Evolutionary conservation across 345 rosid species (phyloP).

Genomic region (Combretum micranthum): DNA sequence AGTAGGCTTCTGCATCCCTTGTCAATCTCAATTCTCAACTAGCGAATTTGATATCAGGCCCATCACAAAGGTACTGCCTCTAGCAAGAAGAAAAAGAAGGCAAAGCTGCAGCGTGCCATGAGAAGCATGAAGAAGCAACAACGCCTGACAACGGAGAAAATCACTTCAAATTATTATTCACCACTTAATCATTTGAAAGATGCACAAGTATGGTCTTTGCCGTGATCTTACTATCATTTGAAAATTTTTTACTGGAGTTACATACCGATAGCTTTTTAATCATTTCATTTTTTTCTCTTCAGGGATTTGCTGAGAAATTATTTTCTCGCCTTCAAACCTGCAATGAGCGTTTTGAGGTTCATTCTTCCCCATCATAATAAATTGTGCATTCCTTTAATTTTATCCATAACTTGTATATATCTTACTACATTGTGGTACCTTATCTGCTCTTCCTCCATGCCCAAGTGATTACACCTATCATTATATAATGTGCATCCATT

Average conservation of each 20-base stretch:
- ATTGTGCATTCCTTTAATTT: neutral
- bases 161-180: constrained; percentile 47
- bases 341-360: constrained; percentile 88
- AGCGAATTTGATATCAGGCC: constrained; percentile 43
- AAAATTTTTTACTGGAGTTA: neutral
- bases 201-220: constrained; percentile 57
- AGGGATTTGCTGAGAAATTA: constrained; percentile 84
- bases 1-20: too few relatives aligned
- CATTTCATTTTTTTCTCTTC: constrained; percentile 5
- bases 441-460: too few relatives aligned
- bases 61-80: constrained; percentile 67
- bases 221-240: neutral
- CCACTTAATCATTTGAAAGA: constrained; percentile 83
- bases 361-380: constrained; percentile 4
- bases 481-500: too few relatives aligned
- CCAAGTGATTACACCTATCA: too few relatives aligned
- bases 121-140: constrained; percentile 78
- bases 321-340: constrained; percentile 83
- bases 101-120: constrained; percentile 76
- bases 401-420: too few relatives aligned
- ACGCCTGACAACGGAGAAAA: constrained; percentile 50
- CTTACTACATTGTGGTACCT: too few relatives aligned
- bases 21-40: constrained; percentile 5
- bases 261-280: neutral
- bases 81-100: constrained; percentile 96